These are phyloP conservation scores for Coemansia sp. DNA, from an alignment of 192 early-diverging fungal species.

Conservation along the genomic window DNA sequence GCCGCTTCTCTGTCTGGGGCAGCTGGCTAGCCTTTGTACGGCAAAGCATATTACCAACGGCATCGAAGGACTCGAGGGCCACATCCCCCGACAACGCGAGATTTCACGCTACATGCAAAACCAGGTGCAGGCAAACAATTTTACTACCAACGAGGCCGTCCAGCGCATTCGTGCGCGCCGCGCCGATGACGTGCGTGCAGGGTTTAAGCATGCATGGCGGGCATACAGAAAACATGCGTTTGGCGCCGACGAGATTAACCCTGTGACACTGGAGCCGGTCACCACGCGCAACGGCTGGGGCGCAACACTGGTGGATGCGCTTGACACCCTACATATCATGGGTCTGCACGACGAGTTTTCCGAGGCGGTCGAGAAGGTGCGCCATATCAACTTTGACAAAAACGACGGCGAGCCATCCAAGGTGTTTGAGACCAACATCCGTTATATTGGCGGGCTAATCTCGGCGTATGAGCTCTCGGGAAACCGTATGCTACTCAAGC, in stretches of 20 bases:
- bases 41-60: conserved; percentile 31
- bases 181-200: conserved; percentile 57
- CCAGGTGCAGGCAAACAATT: conserved; percentile 40
- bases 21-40: conserved; percentile 4
- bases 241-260: conserved; percentile 72
- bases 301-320: conserved; percentile 87
- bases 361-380: conserved; percentile 71
- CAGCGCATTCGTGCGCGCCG: conserved; percentile 54
- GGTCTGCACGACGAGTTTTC: conserved; percentile 76
- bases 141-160: conserved; percentile 24
- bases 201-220: conserved; percentile 69
- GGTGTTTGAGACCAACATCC: conserved; percentile 87
- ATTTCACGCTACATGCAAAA: conserved; percentile 21
- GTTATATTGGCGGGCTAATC: conserved; percentile 84
- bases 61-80: conserved; percentile 40
- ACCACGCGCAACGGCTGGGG: conserved; percentile 67
- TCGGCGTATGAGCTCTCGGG: conserved; percentile 72
- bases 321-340: conserved; percentile 88
- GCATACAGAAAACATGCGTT: conserved; percentile 76
- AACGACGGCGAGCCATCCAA: conserved; percentile 69
- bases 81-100: conserved; percentile 28
- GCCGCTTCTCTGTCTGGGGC: conserved; percentile 18
- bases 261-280: conserved; percentile 47
- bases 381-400: conserved; percentile 63
- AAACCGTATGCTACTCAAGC: conserved; percentile 63